Evolutionary conservation across 202 grass and related monocot genomes (phyloP), one percentile per base, ranked within the genome.

Genomic region (Tripidium arundinaceum): DNA sequence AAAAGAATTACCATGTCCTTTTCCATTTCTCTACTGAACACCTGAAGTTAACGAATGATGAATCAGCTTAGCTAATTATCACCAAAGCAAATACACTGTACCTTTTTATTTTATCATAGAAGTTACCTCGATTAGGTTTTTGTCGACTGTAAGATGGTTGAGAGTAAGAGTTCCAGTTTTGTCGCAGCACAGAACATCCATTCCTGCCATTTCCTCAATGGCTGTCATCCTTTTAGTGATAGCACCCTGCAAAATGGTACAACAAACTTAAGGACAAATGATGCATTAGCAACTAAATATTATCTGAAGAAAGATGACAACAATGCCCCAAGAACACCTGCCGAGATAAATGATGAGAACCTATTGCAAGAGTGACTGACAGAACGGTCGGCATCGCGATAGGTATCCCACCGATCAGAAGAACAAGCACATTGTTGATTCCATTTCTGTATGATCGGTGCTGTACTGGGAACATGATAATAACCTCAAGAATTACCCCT

Each of bases 371-470:
- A 19, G 93, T 96, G 16, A 92, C 93, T 0, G 89, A 92, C 27
- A 96, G 81, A n/a, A 96, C 90, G 4, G 93, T 96, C 3, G 93
- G 93, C 93, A 96, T 96, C 0, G 90, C 87, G 6, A 96, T 92
- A 15, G 87, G 90, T 66, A 96, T 96, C 63, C 93, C 93, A 72
- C 90, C 90, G 6, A 96, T 96, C 73, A 91, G 81, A 80, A 94
- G 84, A 84, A 92, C 92, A 58, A 96, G 86, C 26, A 96, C 81
- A 75, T 96, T 96, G 83, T 96, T 96, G 76, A 96, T 92, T 29
- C 87, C 93, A 42, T 86, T 47, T 65, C 87, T 66, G 58, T 96
- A 96, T 0, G 93, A 84, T 8, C 90, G 79, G 40, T 86, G 85
- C 63, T 96, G 93, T 57, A 90, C 45, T 2, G 90, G 87, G 18